Percentiles rank a stretch among this genome's conserved stretches.
These are phyloP conservation scores for Exophiala viscosa DNA, from an alignment of 2,329 filamentous ascomycete species.

Conservation along the genomic window DNA sequence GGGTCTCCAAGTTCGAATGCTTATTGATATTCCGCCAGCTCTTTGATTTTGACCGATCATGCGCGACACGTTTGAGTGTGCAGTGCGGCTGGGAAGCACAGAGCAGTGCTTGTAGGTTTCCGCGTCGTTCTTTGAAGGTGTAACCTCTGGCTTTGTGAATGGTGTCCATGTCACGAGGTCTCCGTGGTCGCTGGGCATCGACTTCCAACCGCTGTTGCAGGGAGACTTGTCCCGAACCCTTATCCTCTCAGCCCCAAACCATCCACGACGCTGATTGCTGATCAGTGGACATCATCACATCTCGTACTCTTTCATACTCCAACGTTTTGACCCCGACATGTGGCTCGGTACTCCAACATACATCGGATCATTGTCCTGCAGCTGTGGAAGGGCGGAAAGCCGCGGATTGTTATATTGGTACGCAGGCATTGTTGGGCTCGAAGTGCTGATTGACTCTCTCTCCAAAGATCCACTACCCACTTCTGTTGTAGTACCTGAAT, in stretches of 20 bases:
- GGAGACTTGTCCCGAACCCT: no score
- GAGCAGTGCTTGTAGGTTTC: neutral
- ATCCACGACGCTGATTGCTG: no score
- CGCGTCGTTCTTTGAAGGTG: no score
- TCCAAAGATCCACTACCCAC: conserved; percentile 8
- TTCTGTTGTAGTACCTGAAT: conserved; percentile 15
- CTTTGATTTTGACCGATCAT: no score
- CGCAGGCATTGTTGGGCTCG: neutral
- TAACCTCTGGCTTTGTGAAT: no score
- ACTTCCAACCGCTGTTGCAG: no score
- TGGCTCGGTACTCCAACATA: conserved; percentile 23
- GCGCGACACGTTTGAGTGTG: no score
- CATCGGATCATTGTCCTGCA: conserved; percentile 16
- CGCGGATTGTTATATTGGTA: conserved; percentile 3
- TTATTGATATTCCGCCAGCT: no score
- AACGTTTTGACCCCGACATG: conserved; percentile 24
- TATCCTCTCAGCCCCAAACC: no score
- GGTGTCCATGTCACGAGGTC: neutral
- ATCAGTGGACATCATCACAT: conserved; percentile 1
- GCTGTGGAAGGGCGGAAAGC: conserved; percentile 16
- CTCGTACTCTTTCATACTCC: conserved; percentile 25
- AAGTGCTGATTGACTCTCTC: conserved; percentile 7
- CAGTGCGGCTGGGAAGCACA: no score
- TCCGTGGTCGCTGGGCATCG: neutral
- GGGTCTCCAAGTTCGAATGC: no score